Evolutionary conservation across 768 basidiomycete genomes (phyloP), one percentile per base, ranked within the genome.

Genomic region (Rhodotorula sphaerocarpa): DNA sequence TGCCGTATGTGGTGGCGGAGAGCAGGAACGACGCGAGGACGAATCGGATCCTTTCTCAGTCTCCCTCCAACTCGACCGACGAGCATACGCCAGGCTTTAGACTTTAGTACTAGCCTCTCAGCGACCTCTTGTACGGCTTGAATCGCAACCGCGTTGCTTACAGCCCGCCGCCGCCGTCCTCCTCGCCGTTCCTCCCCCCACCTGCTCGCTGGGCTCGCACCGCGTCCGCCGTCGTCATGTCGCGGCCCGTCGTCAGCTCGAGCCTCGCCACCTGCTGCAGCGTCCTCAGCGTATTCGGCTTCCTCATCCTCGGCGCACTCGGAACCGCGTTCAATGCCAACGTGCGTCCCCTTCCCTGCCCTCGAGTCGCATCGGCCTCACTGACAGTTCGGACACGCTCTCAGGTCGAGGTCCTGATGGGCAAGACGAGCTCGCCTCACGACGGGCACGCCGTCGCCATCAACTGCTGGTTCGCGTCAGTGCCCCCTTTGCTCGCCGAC

Each of bases 401-500:
- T 18, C 57, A 67, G 66, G 66, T 60, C 50, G 61, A 67, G 42
- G 67, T 69, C 3, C 47, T 69, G 25, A 65, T 56, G 20, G 63
- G 67, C 7, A 52, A 53, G 5, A 59, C 57, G 6, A 62, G 65
- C 41, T 59, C 56, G 23, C 63, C 63, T 2, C 20, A 56, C 1
- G 63, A 69, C 41, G 45, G 55, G 0, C 56, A 61, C 14, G 55
- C 57, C 6, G 57, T 63, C 39, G 67, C 67, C 10, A 52, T 62
- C 57, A 61, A 69, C 53, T 69, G 67, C 63, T 69, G 59, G 30
- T 44, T 53, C 23, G 67, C 67, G 61, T 65, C 5, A 42, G 58
- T 50, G 20, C 34, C 20, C 2, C 44, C 48, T 27, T 28, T 11
- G 42, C 3, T 30, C 45, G 36, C 15, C 21, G 27, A 30, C 14